Base-by-base conservation (phyloP, 2,329 filamentous ascomycete genomes). In the Alternaria brassicicola region DNA sequence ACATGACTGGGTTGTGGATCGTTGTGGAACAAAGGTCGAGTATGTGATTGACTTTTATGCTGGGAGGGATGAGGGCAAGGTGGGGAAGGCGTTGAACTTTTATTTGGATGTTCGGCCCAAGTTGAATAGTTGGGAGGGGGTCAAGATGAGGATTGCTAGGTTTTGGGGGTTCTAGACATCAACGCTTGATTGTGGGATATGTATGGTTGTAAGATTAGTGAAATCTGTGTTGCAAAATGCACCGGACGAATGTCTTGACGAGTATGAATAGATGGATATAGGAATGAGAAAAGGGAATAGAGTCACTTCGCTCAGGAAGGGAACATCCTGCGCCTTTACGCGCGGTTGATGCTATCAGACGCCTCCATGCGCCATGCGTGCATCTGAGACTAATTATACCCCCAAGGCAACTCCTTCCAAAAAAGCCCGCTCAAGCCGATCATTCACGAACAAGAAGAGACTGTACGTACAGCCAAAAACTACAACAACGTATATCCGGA, bases 11-110 rank as follows among this genome's bases (percentile, higher is more conserved):
- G 88, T 97, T 23, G 89, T 99, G 33, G 93, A 99, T 78, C 85
- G 95, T 50, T 98, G 95, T 74, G 94, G 91, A 28, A 89, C 83
- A 19, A 87, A 86, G 71, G 81, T 99, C 47, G 95, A 98, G 70
- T 99, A 99, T 76, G 90, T 99, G 36, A 99, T 99, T 77, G 95
- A 99, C 78, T 99, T 99, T 71, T 99, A 99, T 75, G 88, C 92
- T 5, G 95, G 95, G 0, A 86, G 83, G 67, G 76, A 82, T 28
- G 76, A 78, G 53, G 77, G 72, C 49, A 78, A 73, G 56, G 76
- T 62, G 70, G 65, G 75, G 55, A 79, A 79, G 55, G 83, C 81
- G 42, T 70, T 89, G 65, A 88, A 83, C 65, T 89, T 89, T 66
- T 89, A 86, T 70, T 71, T 89, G 50, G 87, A 89, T 71, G 87